Evolutionary conservation across 1,139 yeast genomes (phyloP), one percentile per base, ranked within the genome.

Genomic region (Lodderomyces elongisporus): DNA sequence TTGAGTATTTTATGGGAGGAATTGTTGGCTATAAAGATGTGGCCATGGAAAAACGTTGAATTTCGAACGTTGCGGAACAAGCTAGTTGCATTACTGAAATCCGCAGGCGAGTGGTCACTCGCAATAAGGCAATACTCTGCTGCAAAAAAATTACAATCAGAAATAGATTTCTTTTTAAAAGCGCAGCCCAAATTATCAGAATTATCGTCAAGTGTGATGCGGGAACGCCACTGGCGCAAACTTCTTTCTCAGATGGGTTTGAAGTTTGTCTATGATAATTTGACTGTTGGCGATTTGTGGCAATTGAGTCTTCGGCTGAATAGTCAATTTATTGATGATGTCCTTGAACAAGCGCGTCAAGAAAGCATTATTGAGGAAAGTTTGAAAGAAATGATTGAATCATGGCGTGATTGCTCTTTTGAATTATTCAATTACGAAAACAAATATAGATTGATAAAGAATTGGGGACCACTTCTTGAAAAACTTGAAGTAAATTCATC

Each of bases 51-150:
- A 0, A 59, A 65, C 0, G 52, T 77, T 4, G 68, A 68, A 15
- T 66, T 79, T 0, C 55, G 76, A 17, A 55, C 61, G 1, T 44
- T 84, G 3, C 66, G 80, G 27, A 58, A 56, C 14, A 56, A 63
- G 14, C 58, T 85, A 15, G 87, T 82, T 23, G 72, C 62, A 1
- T 51, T 82, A 7, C 43, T 77, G 2, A 56, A 59, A 4, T 48
- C 54, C 1, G 65, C 82, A 2, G 65, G 79, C 36, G 51, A 70
- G 0, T 64, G 80, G 57, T 85, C 93, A 0, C 58, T 70, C 0
- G 65, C 71, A 14, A 66, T 81, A 14, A 68, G 87, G 5, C 88
- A 80, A 42, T 83, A 84, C 49, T 63, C 79, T 1, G 87, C 89
- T 0, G 82, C 80, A 50, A 82, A 74, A 42, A 72, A 72, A 27